phyloP scores from a whole-genome alignment of 192 early-diverging fungal genomes.

The Backusella macrospora region DNA sequence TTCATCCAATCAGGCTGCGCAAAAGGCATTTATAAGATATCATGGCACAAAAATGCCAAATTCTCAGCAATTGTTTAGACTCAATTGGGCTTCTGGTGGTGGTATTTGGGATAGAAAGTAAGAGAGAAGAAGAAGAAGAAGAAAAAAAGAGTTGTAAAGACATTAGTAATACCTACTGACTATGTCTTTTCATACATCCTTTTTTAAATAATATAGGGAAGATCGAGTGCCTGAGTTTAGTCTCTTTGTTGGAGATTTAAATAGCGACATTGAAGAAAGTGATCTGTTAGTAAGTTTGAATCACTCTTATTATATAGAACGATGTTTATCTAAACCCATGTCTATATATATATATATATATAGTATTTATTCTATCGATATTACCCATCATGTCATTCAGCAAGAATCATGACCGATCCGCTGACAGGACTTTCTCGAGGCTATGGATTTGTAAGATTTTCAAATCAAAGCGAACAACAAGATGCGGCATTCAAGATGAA shows the following conservation, averaged over 20 bases:
- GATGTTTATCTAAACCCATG: too few species aligned
- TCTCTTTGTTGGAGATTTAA: slow-evolving; percentile 97
- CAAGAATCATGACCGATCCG: slow-evolving; percentile 93
- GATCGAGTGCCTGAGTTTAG: slow-evolving; percentile 81
- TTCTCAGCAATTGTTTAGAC: slow-evolving; percentile 79
- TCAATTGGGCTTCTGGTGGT: slow-evolving; percentile 97
- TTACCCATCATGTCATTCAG: slow-evolving; percentile 85
- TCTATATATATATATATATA: too few species aligned
- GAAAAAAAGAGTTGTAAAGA: too few species aligned
- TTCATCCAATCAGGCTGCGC: slow-evolving; percentile 62
- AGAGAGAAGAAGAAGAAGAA: too few species aligned
- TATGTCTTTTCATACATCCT: too few species aligned
- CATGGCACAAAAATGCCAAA: slow-evolving; percentile 86
- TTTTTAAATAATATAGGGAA: slow-evolving; percentile 49
- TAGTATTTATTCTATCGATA: slow-evolving; percentile 64
- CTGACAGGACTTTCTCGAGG: slow-evolving; percentile 80
- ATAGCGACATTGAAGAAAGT: slow-evolving; percentile 85
- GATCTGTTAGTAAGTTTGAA: slow-evolving; percentile 65
- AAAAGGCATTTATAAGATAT: slow-evolving; percentile 68
- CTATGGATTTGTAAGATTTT: slow-evolving; percentile 96
- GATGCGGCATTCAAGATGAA: slow-evolving; percentile 92
- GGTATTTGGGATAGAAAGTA: slow-evolving; percentile 62
- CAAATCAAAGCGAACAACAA: slow-evolving; percentile 84
- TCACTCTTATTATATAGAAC: background rate
- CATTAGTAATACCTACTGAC: background rate